Evolutionary conservation across 169 alveolate species (phyloP).

Genomic region (Plasmodium vivax): DNA sequence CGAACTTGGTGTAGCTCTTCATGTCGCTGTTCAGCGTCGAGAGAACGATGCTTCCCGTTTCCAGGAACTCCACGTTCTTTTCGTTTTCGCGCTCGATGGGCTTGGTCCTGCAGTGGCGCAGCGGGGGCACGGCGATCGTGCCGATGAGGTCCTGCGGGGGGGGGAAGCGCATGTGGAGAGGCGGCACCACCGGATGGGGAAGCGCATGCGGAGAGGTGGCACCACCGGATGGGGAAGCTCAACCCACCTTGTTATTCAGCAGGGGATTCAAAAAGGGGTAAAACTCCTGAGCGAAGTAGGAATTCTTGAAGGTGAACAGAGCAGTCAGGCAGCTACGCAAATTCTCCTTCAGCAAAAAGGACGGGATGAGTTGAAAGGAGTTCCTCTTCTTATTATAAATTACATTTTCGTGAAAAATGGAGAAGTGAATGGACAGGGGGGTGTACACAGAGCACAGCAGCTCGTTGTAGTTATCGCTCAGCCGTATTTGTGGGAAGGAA

Average conservation of each 20-base stretch:
- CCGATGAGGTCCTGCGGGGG: constrained; percentile 55
- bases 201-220: neutral
- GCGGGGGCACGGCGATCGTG: constrained; percentile 71
- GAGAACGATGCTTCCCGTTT: constrained; percentile 20
- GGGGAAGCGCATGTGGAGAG: neutral
- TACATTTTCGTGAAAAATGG: constrained; percentile 70
- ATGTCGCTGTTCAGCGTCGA: constrained; percentile 47
- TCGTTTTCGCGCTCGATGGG: constrained; percentile 49
- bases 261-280: constrained; percentile 69
- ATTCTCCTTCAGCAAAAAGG: constrained; percentile 50
- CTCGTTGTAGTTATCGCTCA: constrained; percentile 53
- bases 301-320: constrained; percentile 51
- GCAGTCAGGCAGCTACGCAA: constrained; percentile 65
- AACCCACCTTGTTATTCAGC: constrained; percentile 60
- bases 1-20: neutral
- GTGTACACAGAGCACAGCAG: constrained; percentile 40
- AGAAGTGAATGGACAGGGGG: constrained; percentile 52
- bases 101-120: constrained; percentile 64
- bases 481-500: constrained; percentile 68
- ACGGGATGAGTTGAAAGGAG: constrained; percentile 50
- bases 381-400: constrained; percentile 55
- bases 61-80: constrained; percentile 49
- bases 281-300: constrained; percentile 65
- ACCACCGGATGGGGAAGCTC: neutral
- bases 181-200: neutral